Conservation (phyloP, 2,329 filamentous ascomycete species). For the Zalaria obscura region DNA sequence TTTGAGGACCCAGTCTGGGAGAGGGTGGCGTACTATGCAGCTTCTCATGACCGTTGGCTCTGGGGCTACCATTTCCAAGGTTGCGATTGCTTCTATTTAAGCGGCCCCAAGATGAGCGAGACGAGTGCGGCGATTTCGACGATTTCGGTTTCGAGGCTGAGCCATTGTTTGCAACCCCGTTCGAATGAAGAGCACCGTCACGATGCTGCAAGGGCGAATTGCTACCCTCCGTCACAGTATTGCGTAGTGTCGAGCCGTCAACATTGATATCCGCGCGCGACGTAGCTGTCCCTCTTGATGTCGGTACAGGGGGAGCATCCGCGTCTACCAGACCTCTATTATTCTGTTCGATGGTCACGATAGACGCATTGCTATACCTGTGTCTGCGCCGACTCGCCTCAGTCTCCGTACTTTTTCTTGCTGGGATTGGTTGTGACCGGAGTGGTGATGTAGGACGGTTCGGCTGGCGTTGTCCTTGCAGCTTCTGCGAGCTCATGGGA, state of each 20-base stretch:
- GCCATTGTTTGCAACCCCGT: not conserved
- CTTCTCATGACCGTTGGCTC: conserved; percentile 52
- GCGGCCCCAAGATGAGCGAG: conserved; percentile 6
- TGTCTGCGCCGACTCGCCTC: conserved; percentile 31
- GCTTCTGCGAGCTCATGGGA: conserved; percentile 89
- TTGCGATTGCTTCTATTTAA: conserved; percentile 5
- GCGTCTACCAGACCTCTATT: conserved; percentile 24
- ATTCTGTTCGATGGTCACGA: conserved; percentile 26
- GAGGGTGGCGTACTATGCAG: conserved; percentile 70
- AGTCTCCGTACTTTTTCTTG: conserved; percentile 10
- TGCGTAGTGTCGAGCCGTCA: not conserved
- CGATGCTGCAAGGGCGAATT: conserved; percentile 51
- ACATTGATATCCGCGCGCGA: conserved; percentile 10
- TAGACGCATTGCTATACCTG: conserved; percentile 46
- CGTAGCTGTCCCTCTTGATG: conserved; percentile 69
- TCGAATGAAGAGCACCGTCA: not conserved
- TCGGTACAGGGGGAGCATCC: conserved; percentile 37
- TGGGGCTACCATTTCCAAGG: conserved; percentile 3
- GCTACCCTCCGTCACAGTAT: conserved; percentile 55
- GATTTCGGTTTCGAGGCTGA: conserved; percentile 8
- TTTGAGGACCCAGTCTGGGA: conserved; percentile 44
- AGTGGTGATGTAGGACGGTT: conserved; percentile 11
- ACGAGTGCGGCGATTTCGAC: conserved; percentile 43
- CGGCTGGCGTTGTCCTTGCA: conserved; percentile 39
- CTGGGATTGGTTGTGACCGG: conserved; percentile 16